Conservation (phyloP, 352 stramenopile genomes). For the Phytophthora vignae region DNA sequence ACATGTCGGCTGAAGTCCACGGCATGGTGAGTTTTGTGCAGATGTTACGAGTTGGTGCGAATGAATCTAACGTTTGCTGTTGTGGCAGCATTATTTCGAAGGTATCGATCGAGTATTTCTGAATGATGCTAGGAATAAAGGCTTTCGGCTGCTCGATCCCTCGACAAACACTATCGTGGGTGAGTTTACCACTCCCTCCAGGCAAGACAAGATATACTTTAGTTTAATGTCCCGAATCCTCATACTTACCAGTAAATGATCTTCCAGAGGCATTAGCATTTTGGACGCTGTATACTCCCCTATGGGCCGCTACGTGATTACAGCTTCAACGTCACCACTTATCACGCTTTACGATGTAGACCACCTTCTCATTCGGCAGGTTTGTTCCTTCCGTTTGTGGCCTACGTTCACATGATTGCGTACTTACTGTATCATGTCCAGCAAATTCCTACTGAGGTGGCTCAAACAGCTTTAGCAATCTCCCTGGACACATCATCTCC, state of each 20-base stretch:
- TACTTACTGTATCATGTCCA: no score
- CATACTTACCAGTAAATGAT: no score
- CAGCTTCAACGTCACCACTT: constrained; percentile 55
- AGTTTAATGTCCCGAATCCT: neutral
- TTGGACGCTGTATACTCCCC: constrained; percentile 57
- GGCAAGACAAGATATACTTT: constrained; percentile 5
- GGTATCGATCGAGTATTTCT: constrained; percentile 52
- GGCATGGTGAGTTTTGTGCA: constrained; percentile 43
- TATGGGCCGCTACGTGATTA: constrained; percentile 54
- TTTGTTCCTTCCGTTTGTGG: constrained; percentile 10
- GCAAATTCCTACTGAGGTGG: constrained; percentile 57
- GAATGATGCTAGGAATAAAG: constrained; percentile 37
- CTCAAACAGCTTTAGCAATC: constrained; percentile 48
- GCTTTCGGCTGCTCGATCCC: constrained; percentile 52
- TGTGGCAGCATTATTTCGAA: constrained; percentile 41
- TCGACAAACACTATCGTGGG: constrained; percentile 28
- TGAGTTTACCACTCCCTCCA: constrained; percentile 17
- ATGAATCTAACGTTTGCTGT: neutral
- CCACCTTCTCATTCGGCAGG: constrained; percentile 54
- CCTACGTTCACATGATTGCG: no score
- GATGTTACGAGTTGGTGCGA: neutral
- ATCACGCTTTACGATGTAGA: constrained; percentile 66
- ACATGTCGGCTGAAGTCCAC: constrained; percentile 52
- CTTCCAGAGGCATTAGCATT: constrained; percentile 27
- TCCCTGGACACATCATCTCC: constrained; percentile 5